Evolutionary conservation across 2,329 filamentous ascomycete genomes (phyloP).

Genomic region (Scedosporium minutisporum): DNA sequence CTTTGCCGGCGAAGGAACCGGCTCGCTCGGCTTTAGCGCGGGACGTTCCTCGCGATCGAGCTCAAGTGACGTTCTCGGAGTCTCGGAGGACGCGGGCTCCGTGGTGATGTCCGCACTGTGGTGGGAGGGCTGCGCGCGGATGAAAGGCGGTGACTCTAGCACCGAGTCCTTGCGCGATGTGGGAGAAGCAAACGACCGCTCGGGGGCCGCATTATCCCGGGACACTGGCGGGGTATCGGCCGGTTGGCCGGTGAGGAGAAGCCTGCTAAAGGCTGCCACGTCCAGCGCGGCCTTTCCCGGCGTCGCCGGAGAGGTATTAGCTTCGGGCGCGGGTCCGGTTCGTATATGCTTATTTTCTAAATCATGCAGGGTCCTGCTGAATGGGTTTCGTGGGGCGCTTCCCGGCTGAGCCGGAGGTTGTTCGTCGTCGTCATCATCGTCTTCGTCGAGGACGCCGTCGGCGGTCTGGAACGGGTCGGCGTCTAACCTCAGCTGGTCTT

Average conservation of each 20-base stretch:
- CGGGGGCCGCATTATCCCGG: background rate
- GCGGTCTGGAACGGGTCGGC: constrained; percentile 24
- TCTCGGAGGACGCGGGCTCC: background rate
- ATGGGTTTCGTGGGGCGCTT: constrained; percentile 29
- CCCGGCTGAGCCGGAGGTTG: background rate
- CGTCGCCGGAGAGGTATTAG: background rate
- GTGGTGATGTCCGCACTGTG: background rate
- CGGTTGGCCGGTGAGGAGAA: constrained; percentile 62
- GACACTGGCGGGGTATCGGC: constrained; percentile 20
- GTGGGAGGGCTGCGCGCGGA: background rate
- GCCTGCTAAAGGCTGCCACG: constrained; percentile 66
- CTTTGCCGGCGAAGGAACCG: constrained; percentile 32
- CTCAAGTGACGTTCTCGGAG: constrained; percentile 15
- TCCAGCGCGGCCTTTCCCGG: constrained; percentile 39
- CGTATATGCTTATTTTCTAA: constrained; percentile 26
- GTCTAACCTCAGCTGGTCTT: background rate
- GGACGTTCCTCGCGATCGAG: constrained; percentile 12
- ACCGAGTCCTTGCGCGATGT: background rate
- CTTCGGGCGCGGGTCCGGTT: background rate
- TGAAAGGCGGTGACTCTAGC: background rate
- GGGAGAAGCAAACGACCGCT: background rate
- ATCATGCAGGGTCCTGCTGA: constrained; percentile 45
- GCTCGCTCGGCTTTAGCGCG: background rate
- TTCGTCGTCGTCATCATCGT: background rate
- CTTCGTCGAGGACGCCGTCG: constrained; percentile 16